A percentile compares a stretch with the other conserved stretches of the same genome.
phyloP scores from a whole-genome alignment of 306 rosid species.

The Prunus mongolica region DNA sequence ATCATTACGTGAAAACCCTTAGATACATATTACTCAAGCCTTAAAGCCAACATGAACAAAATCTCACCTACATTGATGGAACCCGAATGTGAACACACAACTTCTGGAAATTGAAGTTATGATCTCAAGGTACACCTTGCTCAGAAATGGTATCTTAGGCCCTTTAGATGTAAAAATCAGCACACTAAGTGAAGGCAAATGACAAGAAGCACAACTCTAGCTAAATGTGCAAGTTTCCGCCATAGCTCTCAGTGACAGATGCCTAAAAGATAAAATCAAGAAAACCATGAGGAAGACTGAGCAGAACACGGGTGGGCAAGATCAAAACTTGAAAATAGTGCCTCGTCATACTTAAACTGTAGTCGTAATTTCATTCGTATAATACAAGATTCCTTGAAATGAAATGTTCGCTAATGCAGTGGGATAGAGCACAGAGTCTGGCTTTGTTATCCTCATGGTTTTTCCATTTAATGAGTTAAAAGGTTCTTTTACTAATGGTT shows the following conservation, averaged over 20 bases:
- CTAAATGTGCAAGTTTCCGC: conserved; percentile 64
- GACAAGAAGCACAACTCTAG: conserved; percentile 15
- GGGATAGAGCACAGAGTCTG: background rate
- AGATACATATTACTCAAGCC: background rate
- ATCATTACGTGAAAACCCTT: background rate
- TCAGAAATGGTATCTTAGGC: background rate
- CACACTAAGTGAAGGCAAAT: background rate
- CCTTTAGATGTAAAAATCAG: conserved; percentile 9
- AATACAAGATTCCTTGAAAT: background rate
- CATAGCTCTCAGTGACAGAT: conserved; percentile 67
- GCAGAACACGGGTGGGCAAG: background rate
- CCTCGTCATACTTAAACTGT: background rate
- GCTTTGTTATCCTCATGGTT: too few species aligned
- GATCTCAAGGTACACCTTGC: conserved; percentile 11
- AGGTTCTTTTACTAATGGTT: too few species aligned
- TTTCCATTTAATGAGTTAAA: too few species aligned
- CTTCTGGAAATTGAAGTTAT: background rate
- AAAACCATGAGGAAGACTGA: background rate
- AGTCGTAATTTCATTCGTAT: too few species aligned
- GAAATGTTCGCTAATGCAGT: background rate
- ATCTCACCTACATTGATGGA: background rate
- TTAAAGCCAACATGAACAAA: background rate
- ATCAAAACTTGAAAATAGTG: background rate
- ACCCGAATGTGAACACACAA: background rate
- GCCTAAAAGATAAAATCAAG: conserved; percentile 38